phyloP scores from a whole-genome alignment of 768 basidiomycete genomes.

The Kwoniella newhampshirensis region DNA sequence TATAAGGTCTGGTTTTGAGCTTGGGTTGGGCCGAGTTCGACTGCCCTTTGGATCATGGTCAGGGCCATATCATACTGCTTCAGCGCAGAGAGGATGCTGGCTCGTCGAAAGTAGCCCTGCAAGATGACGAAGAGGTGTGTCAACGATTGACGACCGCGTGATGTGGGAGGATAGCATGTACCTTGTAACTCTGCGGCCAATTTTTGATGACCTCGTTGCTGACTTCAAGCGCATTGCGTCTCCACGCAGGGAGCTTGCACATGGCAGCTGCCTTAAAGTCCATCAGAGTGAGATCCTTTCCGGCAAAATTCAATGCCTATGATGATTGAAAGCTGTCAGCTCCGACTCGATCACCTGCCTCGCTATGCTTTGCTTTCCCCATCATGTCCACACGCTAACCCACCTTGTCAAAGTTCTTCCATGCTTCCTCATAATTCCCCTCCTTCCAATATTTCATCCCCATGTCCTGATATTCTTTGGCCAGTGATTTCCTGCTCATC shows the following conservation, averaged over 20 bases:
- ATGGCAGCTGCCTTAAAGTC: conserved; percentile 18
- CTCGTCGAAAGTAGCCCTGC: conserved; percentile 14
- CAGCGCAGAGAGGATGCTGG: not conserved
- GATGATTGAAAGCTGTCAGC: too few species aligned
- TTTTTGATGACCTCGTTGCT: conserved; percentile 13
- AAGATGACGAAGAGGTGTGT: not conserved
- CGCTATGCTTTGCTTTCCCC: too few species aligned
- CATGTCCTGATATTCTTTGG: not conserved
- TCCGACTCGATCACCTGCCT: too few species aligned
- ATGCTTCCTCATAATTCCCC: conserved; percentile 12
- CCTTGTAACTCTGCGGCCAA: conserved; percentile 11
- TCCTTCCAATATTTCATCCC: conserved; percentile 6
- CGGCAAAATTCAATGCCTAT: conserved; percentile 15
- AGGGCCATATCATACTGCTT: not conserved
- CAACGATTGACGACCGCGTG: not conserved
- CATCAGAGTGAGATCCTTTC: conserved; percentile 1
- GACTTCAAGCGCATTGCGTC: conserved; percentile 8
- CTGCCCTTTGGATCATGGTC: not conserved
- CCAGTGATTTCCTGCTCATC: conserved; percentile 1
- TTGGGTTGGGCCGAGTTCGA: conserved; percentile 4
- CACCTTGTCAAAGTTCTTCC: conserved; percentile 24
- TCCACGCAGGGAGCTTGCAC: conserved; percentile 12
- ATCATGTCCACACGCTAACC: too few species aligned
- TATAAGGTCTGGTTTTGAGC: not conserved
- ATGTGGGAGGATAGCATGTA: not conserved